A percentile compares a stretch with the other conserved stretches of the same genome.
phyloP scores from a whole-genome alignment of 2,329 filamentous ascomycete genomes.

The Lomentospora prolificans region DNA sequence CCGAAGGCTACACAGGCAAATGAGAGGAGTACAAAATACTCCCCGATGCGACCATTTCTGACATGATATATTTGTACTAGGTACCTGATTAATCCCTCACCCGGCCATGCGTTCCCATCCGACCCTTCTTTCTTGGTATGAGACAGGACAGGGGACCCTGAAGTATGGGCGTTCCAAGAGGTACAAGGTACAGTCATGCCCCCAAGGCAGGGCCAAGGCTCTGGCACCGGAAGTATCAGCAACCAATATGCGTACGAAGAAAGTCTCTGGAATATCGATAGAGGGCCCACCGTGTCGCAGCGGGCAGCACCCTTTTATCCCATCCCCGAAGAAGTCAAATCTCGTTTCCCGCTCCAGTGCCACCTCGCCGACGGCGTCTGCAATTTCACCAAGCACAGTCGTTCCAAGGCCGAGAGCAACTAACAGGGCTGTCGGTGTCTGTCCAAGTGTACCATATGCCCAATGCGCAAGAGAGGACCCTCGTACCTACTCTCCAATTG shows the following conservation, averaged over 20 bases:
- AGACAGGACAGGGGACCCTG: neutral
- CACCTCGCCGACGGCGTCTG: neutral
- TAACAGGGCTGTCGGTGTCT: neutral
- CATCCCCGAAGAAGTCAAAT: neutral
- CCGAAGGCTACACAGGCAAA: neutral
- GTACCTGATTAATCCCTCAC: neutral
- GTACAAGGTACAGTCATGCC: neutral
- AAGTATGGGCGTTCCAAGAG: neutral
- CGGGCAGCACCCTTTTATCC: neutral
- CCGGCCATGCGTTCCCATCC: neutral
- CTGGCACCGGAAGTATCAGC: neutral
- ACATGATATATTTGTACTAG: neutral
- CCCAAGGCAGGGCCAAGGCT: neutral
- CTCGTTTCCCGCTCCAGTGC: neutral
- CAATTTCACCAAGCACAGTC: neutral
- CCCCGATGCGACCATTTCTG: neutral
- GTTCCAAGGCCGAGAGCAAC: neutral
- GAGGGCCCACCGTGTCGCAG: neutral
- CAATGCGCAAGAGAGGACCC: neutral
- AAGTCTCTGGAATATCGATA: neutral
- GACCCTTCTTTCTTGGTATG: neutral
- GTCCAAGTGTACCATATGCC: neutral
- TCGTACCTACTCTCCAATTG: neutral
- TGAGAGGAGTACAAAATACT: neutral
- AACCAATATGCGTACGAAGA: neutral